Evolutionary conservation across 78 protist genomes (phyloP), one percentile per base, ranked within the genome.

Genomic region (Dictyostelium brefeldianum): DNA sequence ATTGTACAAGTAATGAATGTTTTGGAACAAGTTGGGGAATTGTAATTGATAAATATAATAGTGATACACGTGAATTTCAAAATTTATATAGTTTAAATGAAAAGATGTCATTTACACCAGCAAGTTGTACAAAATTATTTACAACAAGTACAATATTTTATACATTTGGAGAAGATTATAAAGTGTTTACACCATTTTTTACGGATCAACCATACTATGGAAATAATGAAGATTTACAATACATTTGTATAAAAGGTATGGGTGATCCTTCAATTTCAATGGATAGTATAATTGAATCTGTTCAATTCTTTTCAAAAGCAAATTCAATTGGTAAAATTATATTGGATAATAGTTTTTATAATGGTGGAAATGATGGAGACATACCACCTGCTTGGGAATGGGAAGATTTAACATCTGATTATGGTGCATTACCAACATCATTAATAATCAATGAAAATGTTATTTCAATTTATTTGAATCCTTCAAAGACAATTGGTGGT

Each of bases 221-320:
- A n/a, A n/a, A 4, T 22, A 57, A 6, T n/a, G 22, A 62, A 18
- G 71, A 78, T 29, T 56, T 84, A 8, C 51, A 84, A 9, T 54
- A 46, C 9, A 36, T 84, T 17, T 84, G 92, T 74, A 77, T 84
- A 1, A 56, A 56, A 43, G 92, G 92, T 43, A 80, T 56, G 36
- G 92, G 92, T 59, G 92, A 84, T 48, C 92, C 92, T n/a, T 84
- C 92, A 14, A 59, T 84, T 20, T 56, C 81, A 41, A 43, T 46
- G 9, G 25, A 51, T 7, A 17, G n/a, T 7, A n/a, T 84, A 14
- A 14, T 25, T 27, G 31, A 75, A 1, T 82, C 83, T 9, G 74
- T 83, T 0, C 31, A 36, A 11, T 71, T 47, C 59, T 84, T 84
- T 59, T 65, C 83, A 15, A 71, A 84, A 22, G 48, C 69, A 2